Percentiles rank a stretch among this genome's conserved stretches.
Conservation (phyloP, 257 asterid species). For the Gentiana straminea region DNA sequence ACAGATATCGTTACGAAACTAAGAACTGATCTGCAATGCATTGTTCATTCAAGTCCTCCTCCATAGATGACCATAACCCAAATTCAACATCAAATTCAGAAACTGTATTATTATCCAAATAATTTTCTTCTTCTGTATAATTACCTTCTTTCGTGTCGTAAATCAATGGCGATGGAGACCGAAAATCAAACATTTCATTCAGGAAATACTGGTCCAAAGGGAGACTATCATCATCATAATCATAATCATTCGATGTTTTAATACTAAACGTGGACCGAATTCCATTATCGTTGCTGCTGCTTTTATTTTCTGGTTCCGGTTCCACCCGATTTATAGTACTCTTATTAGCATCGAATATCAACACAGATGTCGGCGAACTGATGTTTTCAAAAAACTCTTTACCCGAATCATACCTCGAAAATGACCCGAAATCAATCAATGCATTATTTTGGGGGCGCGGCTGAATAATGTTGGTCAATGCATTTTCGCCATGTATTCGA, state of each 20-base stretch:
- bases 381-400: conserved; percentile 19
- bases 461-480: conserved; percentile 37
- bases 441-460: conserved; percentile 13
- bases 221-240: conserved; percentile 14
- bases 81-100: conserved; percentile 22
- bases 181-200: conserved; percentile 23
- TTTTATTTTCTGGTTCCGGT: neutral
- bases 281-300: neutral
- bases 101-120: neutral
- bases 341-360: conserved; percentile 10
- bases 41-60: conserved; percentile 28
- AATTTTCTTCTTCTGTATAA: neutral
- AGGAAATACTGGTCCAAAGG: conserved; percentile 34
- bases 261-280: conserved; percentile 5
- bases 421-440: conserved; percentile 3
- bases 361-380: conserved; percentile 53
- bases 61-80: conserved; percentile 12
- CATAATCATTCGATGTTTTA: neutral
- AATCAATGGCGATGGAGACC: conserved; percentile 31
- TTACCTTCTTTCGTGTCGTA: conserved; percentile 3
- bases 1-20: neutral
- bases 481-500: conserved; percentile 40
- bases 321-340: neutral
- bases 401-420: conserved; percentile 25
- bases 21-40: conserved; percentile 18